Evolutionary conservation across 495 filamentous ascomycete genomes (phyloP).

Genomic region (Hapsidospora chrysogenum): DNA sequence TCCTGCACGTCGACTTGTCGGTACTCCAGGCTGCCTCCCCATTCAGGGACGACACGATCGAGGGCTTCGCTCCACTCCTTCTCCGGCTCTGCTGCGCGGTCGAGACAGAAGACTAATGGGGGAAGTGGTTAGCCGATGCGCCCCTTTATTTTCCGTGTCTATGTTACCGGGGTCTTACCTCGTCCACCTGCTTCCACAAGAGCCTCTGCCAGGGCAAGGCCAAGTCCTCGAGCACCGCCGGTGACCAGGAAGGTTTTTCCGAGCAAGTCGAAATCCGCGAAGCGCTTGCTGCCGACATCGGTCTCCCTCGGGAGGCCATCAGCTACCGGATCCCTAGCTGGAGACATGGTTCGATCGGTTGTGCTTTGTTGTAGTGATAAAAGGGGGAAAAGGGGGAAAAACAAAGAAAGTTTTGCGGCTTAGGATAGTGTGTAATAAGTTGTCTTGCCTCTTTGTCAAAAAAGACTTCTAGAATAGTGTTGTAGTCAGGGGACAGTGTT

Average conservation of each 20-base stretch:
- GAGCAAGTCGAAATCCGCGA: constrained; percentile 33
- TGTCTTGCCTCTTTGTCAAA: no score
- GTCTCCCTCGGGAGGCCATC: neutral
- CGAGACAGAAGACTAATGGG: constrained; percentile 52
- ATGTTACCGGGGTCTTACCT: constrained; percentile 25
- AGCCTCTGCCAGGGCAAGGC: constrained; percentile 49
- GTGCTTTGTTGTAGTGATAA: no score
- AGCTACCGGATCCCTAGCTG: no score
- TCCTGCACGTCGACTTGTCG: constrained; percentile 47
- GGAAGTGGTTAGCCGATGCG: no score
- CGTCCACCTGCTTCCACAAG: constrained; percentile 53
- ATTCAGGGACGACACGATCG: constrained; percentile 25
- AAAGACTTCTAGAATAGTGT: no score
- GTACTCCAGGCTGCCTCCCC: constrained; percentile 43
- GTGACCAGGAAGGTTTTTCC: constrained; percentile 45
- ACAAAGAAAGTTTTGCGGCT: no score
- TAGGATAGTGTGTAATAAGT: no score
- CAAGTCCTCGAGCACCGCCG: constrained; percentile 44
- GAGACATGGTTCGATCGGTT: no score
- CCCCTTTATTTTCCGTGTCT: no score
- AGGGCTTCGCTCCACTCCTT: constrained; percentile 32
- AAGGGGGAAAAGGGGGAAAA: no score
- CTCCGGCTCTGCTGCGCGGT: constrained; percentile 32
- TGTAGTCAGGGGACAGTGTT: no score
- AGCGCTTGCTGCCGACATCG: constrained; percentile 10